These are phyloP conservation scores for Fraxinus greggii DNA, from an alignment of 305 asterid genomes.

Conservation along the genomic window DNA sequence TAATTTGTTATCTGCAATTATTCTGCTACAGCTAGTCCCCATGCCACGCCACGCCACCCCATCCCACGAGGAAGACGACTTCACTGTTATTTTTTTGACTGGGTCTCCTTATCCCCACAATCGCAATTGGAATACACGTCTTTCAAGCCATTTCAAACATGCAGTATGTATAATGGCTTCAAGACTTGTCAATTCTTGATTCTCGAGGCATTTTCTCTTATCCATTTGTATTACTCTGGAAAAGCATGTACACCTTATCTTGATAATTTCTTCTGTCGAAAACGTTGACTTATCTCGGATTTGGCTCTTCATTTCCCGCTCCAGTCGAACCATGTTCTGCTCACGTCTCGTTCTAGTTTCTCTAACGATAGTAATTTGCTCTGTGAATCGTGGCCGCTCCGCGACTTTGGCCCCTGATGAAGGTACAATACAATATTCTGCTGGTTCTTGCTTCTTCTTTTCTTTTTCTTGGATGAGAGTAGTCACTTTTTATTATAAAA, in stretches of 20 bases:
- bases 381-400: conserved; percentile 22
- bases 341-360: conserved; percentile 3
- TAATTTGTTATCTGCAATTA: background rate
- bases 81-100: no score
- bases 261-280: background rate
- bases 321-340: background rate
- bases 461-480: background rate
- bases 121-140: no score
- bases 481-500: background rate
- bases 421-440: conserved; percentile 18
- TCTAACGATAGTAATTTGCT: conserved; percentile 6
- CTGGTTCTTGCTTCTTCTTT: background rate
- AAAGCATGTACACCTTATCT: background rate
- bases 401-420: conserved; percentile 30
- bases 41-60: background rate
- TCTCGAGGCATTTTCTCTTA: background rate
- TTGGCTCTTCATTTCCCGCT: background rate
- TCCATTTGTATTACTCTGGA: background rate
- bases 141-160: background rate
- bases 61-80: background rate
- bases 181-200: background rate
- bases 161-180: background rate
- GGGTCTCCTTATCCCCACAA: no score
- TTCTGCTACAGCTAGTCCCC: no score
- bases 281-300: background rate